Percentiles rank a stretch among this genome's conserved stretches.
These are phyloP conservation scores for Lathyrus aphaca DNA, from an alignment of 306 rosid species.

Conservation along the genomic window DNA sequence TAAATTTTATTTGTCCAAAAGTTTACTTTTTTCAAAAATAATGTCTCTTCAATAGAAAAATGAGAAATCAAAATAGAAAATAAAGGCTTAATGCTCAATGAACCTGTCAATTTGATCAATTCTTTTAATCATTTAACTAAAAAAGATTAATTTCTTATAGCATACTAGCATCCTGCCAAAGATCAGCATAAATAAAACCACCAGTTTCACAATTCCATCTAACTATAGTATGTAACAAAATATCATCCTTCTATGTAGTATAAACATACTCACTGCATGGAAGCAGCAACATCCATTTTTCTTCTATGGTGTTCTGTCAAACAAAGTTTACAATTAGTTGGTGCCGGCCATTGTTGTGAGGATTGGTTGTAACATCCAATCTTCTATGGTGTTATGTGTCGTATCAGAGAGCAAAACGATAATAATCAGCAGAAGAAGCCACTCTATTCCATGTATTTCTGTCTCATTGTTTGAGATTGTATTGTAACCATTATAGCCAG, in stretches of 20 bases:
- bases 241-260: conserved; percentile 5
- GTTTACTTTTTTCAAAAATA: no score
- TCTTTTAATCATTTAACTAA: neutral
- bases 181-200: conserved; percentile 25
- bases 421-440: conserved; percentile 2
- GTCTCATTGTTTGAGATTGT: neutral
- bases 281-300: neutral
- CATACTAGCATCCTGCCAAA: conserved; percentile 18
- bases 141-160: conserved; percentile 10
- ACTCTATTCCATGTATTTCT: conserved; percentile 9
- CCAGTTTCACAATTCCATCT: neutral
- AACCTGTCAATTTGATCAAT: neutral
- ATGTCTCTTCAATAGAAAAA: no score
- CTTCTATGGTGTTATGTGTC: neutral
- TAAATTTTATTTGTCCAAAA: no score
- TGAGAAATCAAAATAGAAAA: no score
- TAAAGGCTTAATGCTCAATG: no score
- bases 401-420: neutral
- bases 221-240: neutral
- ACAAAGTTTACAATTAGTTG: conserved; percentile 11
- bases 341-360: neutral
- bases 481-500: neutral
- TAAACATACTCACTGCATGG: conserved; percentile 1
- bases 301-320: conserved; percentile 7
- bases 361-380: neutral